Percentiles rank a stretch among this genome's conserved stretches.
phyloP scores from a whole-genome alignment of 352 stramenopile species.

The Pythium coloratum region DNA sequence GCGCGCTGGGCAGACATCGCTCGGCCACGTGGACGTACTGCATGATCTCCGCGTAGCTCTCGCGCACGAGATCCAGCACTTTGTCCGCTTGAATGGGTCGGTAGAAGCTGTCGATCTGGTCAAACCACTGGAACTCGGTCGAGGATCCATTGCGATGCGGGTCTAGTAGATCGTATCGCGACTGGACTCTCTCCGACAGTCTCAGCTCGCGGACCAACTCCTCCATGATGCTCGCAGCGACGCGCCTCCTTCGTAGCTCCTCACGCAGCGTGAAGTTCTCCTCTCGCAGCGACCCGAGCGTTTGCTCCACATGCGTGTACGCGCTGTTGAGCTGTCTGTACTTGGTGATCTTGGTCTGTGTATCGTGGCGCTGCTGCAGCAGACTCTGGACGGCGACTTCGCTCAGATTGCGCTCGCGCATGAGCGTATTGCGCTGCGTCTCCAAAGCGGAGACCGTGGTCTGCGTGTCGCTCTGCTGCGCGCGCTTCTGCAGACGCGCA shows the following conservation, averaged over 20 bases:
- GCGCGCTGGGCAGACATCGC: conserved; percentile 9
- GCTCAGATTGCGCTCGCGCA: conserved; percentile 6
- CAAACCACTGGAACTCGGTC: conserved; percentile 3
- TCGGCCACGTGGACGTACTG: conserved; percentile 12
- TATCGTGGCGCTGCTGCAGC: conserved; percentile 4
- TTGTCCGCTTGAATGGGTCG: neutral
- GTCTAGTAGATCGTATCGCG: neutral
- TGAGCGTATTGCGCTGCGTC: conserved; percentile 7
- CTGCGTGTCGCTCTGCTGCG: conserved; percentile 1
- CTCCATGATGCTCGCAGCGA: neutral
- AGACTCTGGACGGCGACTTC: conserved; percentile 2
- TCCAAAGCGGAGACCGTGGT: conserved; percentile 5
- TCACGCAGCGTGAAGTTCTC: conserved; percentile 20
- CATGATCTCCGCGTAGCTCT: conserved; percentile 19
- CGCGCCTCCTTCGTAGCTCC: conserved; percentile 13
- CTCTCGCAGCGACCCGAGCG: conserved; percentile 13
- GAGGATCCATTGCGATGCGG: neutral
- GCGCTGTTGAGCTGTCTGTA: conserved; percentile 16
- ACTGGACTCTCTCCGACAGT: neutral
- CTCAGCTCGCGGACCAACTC: conserved; percentile 8
- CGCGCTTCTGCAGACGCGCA: conserved; percentile 17
- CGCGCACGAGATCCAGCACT: neutral
- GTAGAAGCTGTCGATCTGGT: conserved; percentile 10
- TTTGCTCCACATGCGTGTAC: conserved; percentile 8
- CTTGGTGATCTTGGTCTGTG: conserved; percentile 6